Evolutionary conservation across 805 yeast species (phyloP).

Genomic region (Candida palmyrensis): DNA sequence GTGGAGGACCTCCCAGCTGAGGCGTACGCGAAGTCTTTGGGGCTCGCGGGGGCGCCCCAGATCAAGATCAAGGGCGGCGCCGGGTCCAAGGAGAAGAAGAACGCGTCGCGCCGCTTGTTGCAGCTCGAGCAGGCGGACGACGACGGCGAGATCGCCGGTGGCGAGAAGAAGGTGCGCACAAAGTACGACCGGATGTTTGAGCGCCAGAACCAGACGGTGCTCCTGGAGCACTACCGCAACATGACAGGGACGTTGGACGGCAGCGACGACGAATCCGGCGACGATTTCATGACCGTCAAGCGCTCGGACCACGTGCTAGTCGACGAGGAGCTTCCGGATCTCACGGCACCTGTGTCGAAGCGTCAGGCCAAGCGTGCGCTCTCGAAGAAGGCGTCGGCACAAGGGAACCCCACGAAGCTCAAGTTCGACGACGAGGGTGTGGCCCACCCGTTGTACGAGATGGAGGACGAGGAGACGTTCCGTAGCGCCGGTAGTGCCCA

Average conservation of each 20-base stretch:
- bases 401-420: constrained; percentile 71
- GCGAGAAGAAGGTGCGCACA: constrained; percentile 56
- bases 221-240: constrained; percentile 82
- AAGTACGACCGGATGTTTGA: constrained; percentile 95
- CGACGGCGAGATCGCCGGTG: constrained; percentile 53
- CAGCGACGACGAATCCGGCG: constrained; percentile 42
- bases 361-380: constrained; percentile 81
- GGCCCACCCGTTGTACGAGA: constrained; percentile 87
- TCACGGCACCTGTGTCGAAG: constrained; percentile 67
- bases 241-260: constrained; percentile 46
- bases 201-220: constrained; percentile 85
- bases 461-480: constrained; percentile 88
- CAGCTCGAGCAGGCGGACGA: constrained; percentile 45
- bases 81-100: constrained; percentile 61
- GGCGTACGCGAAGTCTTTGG: constrained; percentile 79
- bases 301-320: constrained; percentile 67
- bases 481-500: constrained; percentile 64
- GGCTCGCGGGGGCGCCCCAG: constrained; percentile 95
- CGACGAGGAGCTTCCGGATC: constrained; percentile 61
- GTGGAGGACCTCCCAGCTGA: constrained; percentile 75
- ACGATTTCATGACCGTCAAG: constrained; percentile 77
- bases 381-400: constrained; percentile 70
- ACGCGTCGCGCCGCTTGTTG: constrained; percentile 67
- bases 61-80: constrained; percentile 59
- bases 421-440: constrained; percentile 92